Percentiles rank a stretch among this genome's conserved stretches.
Conservation (phyloP, 257 asterid genomes). For the Primulina huaijiensis region DNA sequence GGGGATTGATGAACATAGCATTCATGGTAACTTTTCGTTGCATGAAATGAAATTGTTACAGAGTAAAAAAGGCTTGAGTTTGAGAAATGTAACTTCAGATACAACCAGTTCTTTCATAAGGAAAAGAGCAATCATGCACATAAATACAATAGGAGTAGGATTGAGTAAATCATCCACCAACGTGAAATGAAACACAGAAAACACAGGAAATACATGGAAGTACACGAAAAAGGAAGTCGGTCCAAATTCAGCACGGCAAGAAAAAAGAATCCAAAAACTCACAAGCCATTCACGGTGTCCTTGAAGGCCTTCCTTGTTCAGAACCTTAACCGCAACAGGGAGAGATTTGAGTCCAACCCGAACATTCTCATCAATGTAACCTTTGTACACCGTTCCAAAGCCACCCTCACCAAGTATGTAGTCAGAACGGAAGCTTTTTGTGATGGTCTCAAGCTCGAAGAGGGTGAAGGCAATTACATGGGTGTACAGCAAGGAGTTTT, state of each 20-base stretch:
- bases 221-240: neutral
- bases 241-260: neutral
- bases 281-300: conserved; percentile 99
- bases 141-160: neutral
- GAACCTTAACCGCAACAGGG: conserved; percentile 97
- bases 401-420: conserved; percentile 99
- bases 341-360: conserved; percentile 93
- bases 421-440: conserved; percentile 97
- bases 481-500: conserved; percentile 66
- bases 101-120: neutral
- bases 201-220: neutral
- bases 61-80: neutral
- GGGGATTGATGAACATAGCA: neutral
- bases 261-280: conserved; percentile 30
- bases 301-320: conserved; percentile 97
- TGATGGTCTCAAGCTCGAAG: conserved; percentile 93
- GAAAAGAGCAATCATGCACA: neutral
- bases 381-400: conserved; percentile 96
- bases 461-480: conserved; percentile 88
- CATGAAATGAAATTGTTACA: neutral
- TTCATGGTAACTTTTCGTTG: neutral
- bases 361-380: conserved; percentile 95
- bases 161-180: neutral
- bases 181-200: neutral
- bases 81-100: neutral